Conservation (phyloP, 2,329 filamentous ascomycete genomes). For the Colletotrichum australisinense region DNA sequence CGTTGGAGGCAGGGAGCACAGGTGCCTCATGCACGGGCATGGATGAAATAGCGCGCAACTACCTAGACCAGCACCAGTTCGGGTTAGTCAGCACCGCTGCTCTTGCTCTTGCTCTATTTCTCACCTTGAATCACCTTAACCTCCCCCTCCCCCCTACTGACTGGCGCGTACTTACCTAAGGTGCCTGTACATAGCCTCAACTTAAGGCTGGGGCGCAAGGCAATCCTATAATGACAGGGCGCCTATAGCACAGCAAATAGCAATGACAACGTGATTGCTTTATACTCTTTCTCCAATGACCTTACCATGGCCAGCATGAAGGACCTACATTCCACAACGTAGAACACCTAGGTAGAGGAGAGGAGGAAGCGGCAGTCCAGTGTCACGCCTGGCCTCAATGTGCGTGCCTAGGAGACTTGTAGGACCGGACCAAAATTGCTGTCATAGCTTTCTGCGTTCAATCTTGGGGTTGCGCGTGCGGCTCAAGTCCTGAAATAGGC, state of each 20-base stretch:
- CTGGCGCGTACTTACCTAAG: slow-evolving; percentile 4
- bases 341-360: background rate
- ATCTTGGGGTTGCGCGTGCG: background rate
- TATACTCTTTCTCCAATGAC: background rate
- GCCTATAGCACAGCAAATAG: no score
- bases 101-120: no score
- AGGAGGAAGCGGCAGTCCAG: background rate
- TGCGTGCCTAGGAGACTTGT: background rate
- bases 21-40: background rate
- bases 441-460: background rate
- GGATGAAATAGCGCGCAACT: background rate
- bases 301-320: background rate
- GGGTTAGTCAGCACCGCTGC: no score
- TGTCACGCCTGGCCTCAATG: background rate
- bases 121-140: no score
- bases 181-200: background rate
- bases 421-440: background rate
- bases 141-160: no score
- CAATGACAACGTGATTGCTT: no score
- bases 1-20: background rate
- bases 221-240: no score
- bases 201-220: no score
- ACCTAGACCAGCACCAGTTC: no score
- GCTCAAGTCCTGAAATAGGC: background rate
- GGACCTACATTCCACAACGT: background rate